phyloP scores from a whole-genome alignment of 768 basidiomycete genomes.

The Rubroboletus pulcherrimus region DNA sequence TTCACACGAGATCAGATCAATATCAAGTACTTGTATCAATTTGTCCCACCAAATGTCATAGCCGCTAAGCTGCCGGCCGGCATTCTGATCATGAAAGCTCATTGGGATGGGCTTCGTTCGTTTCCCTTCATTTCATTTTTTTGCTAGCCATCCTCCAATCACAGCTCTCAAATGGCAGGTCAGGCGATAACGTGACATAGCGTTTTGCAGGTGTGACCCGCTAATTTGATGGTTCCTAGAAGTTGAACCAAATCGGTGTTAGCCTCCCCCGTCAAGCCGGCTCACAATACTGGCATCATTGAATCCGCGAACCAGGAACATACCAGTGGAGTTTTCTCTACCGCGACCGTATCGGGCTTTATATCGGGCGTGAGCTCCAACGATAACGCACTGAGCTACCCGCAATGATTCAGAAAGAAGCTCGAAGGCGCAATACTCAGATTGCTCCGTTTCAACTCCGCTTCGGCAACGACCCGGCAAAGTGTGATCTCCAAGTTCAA shows the following conservation, averaged over 20 bases:
- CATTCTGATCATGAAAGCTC: too few relatives aligned
- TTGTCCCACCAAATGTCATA: neutral
- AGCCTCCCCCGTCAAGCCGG: neutral
- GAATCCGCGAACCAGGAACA: neutral
- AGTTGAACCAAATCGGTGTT: neutral
- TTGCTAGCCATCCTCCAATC: too few relatives aligned
- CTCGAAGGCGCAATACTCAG: neutral
- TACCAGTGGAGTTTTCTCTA: neutral
- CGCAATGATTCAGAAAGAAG: neutral
- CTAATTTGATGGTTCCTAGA: neutral
- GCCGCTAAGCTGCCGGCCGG: neutral
- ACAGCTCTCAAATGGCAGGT: too few relatives aligned
- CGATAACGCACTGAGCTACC: neutral
- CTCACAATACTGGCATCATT: neutral
- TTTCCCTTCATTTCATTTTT: too few relatives aligned
- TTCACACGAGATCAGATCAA: neutral
- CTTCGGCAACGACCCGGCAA: neutral
- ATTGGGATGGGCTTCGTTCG: too few relatives aligned
- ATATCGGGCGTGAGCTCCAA: neutral
- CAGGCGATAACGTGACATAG: too few relatives aligned
- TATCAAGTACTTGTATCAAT: neutral
- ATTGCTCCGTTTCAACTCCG: neutral
- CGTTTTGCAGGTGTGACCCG: too few relatives aligned
- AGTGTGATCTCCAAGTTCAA: neutral
- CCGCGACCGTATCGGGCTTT: too few relatives aligned